These are phyloP conservation scores for Leonotis leonurus DNA, from an alignment of 257 asterid genomes.

Conservation along the genomic window DNA sequence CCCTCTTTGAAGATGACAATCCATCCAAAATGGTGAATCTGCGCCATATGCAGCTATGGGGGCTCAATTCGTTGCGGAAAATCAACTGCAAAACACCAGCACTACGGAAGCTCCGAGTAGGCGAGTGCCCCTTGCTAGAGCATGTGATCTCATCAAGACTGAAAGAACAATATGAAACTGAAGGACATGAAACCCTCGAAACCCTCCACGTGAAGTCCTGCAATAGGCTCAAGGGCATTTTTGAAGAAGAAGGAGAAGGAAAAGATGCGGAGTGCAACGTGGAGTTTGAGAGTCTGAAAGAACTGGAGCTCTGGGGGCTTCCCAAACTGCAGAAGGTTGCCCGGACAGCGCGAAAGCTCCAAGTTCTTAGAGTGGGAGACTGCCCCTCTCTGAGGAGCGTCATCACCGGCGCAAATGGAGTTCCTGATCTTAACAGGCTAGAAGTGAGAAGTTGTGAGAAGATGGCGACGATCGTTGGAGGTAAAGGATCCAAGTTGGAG, in stretches of 20 bases:
- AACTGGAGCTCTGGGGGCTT: constrained; percentile 16
- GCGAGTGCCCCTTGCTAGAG: constrained; percentile 30
- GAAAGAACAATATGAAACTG: not conserved
- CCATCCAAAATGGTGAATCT: constrained; percentile 15
- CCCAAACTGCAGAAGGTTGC: constrained; percentile 7
- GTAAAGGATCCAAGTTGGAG: not conserved
- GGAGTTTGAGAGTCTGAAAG: not conserved
- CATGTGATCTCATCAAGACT: not conserved
- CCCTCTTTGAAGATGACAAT: constrained; percentile 13
- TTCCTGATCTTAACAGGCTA: not conserved
- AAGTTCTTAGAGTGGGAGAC: constrained; percentile 10
- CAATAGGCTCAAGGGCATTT: not conserved
- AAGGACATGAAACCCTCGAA: not conserved
- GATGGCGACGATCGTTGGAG: constrained; percentile 5
- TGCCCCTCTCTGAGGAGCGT: constrained; percentile 13
- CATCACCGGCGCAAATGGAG: not conserved
- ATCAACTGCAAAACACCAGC: constrained; percentile 3
- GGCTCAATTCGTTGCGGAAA: constrained; percentile 15
- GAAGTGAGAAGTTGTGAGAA: constrained; percentile 23
- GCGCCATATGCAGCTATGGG: constrained; percentile 27
- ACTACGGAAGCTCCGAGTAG: constrained; percentile 20
- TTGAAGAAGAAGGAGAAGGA: not conserved
- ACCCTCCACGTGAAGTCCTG: constrained; percentile 12
- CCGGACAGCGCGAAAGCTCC: not conserved
- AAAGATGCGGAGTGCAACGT: no score